A percentile compares a stretch with the other conserved stretches of the same genome.
phyloP scores from a whole-genome alignment of 805 yeast species.

The Ogataea philodendri region DNA sequence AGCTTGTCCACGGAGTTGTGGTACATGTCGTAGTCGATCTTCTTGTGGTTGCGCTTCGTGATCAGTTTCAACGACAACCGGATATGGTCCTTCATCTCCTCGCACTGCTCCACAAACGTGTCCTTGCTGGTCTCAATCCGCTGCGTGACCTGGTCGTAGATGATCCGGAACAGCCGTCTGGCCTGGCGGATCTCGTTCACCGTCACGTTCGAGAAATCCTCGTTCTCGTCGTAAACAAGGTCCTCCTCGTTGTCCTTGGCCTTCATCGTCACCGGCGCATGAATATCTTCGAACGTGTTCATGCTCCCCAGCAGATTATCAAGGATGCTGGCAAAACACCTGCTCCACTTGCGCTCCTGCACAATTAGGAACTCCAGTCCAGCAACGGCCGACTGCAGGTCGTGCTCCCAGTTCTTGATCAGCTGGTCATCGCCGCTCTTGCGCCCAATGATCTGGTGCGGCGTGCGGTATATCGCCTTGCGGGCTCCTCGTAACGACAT shows the following conservation, averaged over 20 bases:
- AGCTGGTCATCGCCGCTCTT: slow-evolving; percentile 39
- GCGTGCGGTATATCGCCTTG: slow-evolving; percentile 37
- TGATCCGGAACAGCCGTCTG: slow-evolving; percentile 23
- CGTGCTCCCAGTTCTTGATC: slow-evolving; percentile 43
- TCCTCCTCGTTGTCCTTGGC: slow-evolving; percentile 17
- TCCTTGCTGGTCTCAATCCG: slow-evolving; percentile 27
- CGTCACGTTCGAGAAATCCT: slow-evolving; percentile 31
- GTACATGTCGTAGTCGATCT: slow-evolving; percentile 40
- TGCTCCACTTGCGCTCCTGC: slow-evolving; percentile 30
- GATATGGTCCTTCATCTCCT: slow-evolving; percentile 40
- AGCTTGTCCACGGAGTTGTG: slow-evolving; percentile 39
- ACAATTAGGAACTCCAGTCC: slow-evolving; percentile 43
- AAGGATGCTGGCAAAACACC: slow-evolving; percentile 31
- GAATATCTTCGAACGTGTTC: slow-evolving; percentile 35
- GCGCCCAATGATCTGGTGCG: slow-evolving; percentile 36
- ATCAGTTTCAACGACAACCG: slow-evolving; percentile 40
- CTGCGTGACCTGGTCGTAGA: slow-evolving; percentile 26
- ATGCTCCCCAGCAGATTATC: slow-evolving; percentile 34
- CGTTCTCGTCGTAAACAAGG: slow-evolving; percentile 24
- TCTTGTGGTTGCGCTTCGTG: slow-evolving; percentile 44
- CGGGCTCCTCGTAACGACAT: slow-evolving; percentile 38
- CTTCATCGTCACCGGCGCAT: slow-evolving; percentile 33
- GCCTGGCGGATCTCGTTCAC: slow-evolving; percentile 32
- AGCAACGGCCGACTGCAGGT: slow-evolving; percentile 39
- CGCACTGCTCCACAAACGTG: slow-evolving; percentile 35